Percentiles rank a stretch among this genome's conserved stretches.
Conservation (phyloP, 2,329 filamentous ascomycete genomes). For the Epicoccum sorghinum region DNA sequence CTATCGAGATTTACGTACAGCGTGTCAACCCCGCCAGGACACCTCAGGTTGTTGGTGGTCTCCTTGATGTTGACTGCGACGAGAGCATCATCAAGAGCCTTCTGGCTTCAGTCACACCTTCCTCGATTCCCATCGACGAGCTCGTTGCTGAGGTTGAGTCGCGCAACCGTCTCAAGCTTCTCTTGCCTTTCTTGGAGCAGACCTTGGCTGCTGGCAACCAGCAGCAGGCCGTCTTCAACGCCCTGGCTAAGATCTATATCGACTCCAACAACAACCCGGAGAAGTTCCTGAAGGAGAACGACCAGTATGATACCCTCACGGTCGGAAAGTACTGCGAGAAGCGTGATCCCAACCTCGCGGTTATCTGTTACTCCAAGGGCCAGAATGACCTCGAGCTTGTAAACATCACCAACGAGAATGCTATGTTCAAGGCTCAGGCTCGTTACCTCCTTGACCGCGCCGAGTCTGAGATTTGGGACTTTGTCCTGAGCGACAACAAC, state of each 20-base stretch:
- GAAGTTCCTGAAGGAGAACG: slow-evolving; percentile 96
- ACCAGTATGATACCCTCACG: slow-evolving; percentile 88
- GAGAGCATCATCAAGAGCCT: slow-evolving; percentile 95
- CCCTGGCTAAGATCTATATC: slow-evolving; percentile 98
- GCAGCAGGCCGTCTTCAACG: slow-evolving; percentile 96
- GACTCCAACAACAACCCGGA: slow-evolving; percentile 98
- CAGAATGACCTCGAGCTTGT: slow-evolving; percentile 97
- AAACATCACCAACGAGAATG: slow-evolving; percentile 97
- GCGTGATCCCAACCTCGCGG: slow-evolving; percentile 93
- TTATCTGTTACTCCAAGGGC: slow-evolving; percentile 93
- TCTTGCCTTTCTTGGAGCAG: slow-evolving; percentile 93
- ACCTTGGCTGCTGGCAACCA: slow-evolving; percentile 89
- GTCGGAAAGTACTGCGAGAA: slow-evolving; percentile 99
- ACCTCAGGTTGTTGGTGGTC: slow-evolving; percentile 88
- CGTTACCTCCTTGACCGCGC: slow-evolving; percentile 91
- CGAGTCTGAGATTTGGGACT: slow-evolving; percentile 89
- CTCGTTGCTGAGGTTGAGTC: slow-evolving; percentile 94
- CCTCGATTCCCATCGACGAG: slow-evolving; percentile 89
- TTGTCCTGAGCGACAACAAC: slow-evolving; percentile 95
- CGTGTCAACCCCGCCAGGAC: slow-evolving; percentile 91
- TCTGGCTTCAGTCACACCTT: slow-evolving; percentile 80
- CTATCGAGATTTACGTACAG: slow-evolving; percentile 97
- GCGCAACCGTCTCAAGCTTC: slow-evolving; percentile 91
- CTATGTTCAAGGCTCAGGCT: slow-evolving; percentile 99
- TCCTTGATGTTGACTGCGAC: slow-evolving; percentile 96